Conservation (phyloP, 345 rosid genomes). For the Odontarrhena argentea region DNA sequence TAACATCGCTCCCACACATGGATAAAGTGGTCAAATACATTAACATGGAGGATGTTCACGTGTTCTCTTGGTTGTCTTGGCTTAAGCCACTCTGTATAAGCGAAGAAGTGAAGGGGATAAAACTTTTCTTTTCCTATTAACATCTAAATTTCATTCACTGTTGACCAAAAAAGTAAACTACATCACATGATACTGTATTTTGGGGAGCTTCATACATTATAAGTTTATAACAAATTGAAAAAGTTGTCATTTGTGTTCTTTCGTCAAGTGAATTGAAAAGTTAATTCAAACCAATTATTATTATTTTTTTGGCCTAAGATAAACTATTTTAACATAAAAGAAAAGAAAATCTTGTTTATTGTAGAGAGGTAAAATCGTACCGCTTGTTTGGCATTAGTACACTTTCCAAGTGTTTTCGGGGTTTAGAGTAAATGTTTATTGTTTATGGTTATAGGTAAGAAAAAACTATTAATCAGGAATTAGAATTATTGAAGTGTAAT, state of each 20-base stretch:
- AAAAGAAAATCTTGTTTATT: no score
- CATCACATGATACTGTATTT: neutral
- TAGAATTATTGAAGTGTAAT: conserved; percentile 1
- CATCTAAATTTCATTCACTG: neutral
- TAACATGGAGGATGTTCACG: conserved; percentile 30
- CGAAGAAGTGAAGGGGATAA: neutral
- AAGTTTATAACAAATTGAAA: no score
- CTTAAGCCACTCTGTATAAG: conserved; percentile 30
- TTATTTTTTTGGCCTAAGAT: neutral
- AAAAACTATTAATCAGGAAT: neutral
- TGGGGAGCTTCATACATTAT: neutral
- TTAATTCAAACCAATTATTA: neutral
- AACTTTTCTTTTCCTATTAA: neutral
- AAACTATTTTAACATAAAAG: no score
- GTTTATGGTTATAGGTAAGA: neutral
- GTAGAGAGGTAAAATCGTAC: neutral
- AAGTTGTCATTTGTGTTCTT: neutral
- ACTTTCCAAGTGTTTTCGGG: neutral
- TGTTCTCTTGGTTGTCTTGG: conserved; percentile 24
- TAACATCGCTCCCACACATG: neutral
- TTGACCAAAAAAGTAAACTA: neutral
- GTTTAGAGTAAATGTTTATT: neutral
- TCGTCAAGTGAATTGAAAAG: neutral
- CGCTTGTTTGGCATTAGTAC: neutral
- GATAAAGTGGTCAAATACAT: conserved; percentile 20